A percentile compares a stretch with the other conserved stretches of the same genome.
phyloP scores from a whole-genome alignment of 202 grass and related monocot genomes.

The Digitaria exilis region DNA sequence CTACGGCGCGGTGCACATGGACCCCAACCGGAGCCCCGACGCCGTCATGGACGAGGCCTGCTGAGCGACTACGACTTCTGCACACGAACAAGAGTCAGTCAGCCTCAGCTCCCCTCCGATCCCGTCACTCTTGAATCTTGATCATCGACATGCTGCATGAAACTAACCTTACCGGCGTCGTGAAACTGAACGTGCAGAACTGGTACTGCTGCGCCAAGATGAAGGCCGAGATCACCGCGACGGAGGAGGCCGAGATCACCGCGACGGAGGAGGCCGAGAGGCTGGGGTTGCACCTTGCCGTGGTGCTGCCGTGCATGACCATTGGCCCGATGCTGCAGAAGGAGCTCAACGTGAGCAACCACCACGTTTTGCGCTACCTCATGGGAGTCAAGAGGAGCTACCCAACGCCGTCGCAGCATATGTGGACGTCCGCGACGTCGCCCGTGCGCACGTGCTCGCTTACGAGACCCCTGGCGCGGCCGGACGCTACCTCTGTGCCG shows the following conservation, averaged over 20 bases:
- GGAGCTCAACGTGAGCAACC: background rate
- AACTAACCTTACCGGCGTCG: no score
- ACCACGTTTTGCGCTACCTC: background rate
- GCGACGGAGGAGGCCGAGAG: background rate
- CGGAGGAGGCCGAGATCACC: background rate
- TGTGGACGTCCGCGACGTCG: conserved; percentile 50
- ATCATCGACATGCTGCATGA: no score
- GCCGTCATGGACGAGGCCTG: conserved; percentile 44
- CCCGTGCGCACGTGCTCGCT: background rate
- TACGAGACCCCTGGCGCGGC: background rate
- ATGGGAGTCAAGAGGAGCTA: conserved; percentile 15
- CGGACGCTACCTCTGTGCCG: background rate
- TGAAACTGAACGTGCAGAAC: background rate
- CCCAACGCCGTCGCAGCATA: conserved; percentile 50
- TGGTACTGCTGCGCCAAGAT: background rate
- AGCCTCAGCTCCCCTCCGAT: background rate
- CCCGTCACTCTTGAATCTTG: no score
- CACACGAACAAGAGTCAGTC: background rate
- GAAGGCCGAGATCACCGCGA: background rate
- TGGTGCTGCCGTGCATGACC: background rate
- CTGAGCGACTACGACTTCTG: conserved; percentile 55
- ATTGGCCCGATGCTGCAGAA: background rate
- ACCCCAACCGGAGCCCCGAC: conserved; percentile 48
- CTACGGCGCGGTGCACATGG: conserved; percentile 51
- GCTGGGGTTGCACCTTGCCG: background rate